Conservation (phyloP, 2,329 filamentous ascomycete genomes). For the Pseudopithomyces maydicus region DNA sequence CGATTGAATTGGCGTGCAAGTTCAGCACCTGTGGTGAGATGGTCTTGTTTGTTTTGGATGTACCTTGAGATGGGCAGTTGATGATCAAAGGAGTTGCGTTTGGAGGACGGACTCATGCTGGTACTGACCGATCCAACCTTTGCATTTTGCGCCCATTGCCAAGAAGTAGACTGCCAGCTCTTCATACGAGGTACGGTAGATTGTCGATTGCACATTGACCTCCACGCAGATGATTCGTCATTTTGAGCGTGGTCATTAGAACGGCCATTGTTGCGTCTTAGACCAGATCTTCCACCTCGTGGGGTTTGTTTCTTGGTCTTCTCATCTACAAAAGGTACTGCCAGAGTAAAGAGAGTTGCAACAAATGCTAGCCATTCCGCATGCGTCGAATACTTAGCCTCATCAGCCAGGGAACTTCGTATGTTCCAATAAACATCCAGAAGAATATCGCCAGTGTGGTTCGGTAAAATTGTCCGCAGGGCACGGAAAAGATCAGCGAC, state of each 20-base stretch:
- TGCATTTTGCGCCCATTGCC: slow-evolving; percentile 40
- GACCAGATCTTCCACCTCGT: slow-evolving; percentile 22
- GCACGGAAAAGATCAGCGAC: slow-evolving; percentile 40
- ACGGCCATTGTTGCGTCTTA: slow-evolving; percentile 30
- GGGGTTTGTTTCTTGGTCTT: slow-evolving; percentile 25
- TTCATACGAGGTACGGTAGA: slow-evolving; percentile 28
- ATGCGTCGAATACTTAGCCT: slow-evolving; percentile 14
- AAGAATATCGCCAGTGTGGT: slow-evolving; percentile 43
- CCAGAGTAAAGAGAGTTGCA: slow-evolving; percentile 46
- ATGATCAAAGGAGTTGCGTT: slow-evolving; percentile 18
- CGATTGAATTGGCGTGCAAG: slow-evolving; percentile 42
- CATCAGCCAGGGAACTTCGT: slow-evolving; percentile 25
- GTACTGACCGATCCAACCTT: slow-evolving; percentile 24
- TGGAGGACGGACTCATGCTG: slow-evolving; percentile 28
- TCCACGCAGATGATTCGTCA: slow-evolving; percentile 37
- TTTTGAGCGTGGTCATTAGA: slow-evolving; percentile 28
- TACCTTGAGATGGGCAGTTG: slow-evolving; percentile 28
- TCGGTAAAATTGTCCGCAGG: slow-evolving; percentile 39
- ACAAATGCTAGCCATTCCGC: slow-evolving; percentile 48
- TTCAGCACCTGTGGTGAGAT: slow-evolving; percentile 34
- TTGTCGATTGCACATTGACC: slow-evolving; percentile 40
- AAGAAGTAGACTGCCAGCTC: slow-evolving; percentile 38
- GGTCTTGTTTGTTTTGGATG: slow-evolving; percentile 31
- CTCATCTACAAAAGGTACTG: slow-evolving; percentile 42
- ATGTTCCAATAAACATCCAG: slow-evolving; percentile 47